Base-by-base conservation (phyloP, 495 filamentous ascomycete species). In the Neurospora sp. region DNA sequence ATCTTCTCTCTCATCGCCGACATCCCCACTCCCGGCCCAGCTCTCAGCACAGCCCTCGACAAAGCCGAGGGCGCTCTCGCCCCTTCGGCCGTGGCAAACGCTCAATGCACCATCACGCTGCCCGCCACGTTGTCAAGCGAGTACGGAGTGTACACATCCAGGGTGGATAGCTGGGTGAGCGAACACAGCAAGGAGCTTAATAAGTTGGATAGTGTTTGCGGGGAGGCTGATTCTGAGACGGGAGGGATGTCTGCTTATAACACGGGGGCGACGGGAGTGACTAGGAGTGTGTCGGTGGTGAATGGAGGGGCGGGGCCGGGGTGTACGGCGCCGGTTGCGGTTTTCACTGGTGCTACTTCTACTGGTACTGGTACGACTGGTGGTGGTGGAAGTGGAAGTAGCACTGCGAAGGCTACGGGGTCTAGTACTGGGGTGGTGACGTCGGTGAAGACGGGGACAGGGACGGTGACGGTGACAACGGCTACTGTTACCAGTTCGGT, bases 1-100 rank as follows among this genome's bases (percentile, higher is more conserved):
- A 72, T 82, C 22, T 20, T 65, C 27, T 73, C 74, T 41, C 38
- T 74, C 39, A 22, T 61, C 39, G 38, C 35, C 16, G 45, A 72
- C 16, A 20, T 75, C 40, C 79, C 79, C 44, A 79, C 75, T 0
- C 71, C 74, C n/a, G 71, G 75, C 18, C 44, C 77, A 1, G 74
- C 31, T 14, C 1, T 61, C 53, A 3, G 27, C 27, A 31, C 53
- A 16, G 53, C 53, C 22, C 3, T 38, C 14, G 9, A 20, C 38
- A 72, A 53, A 27, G 45, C 41, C 72, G 12, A 31, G 6, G 10
- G 9, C 27, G 12, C 53, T 0, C 27, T 61, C 14, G 22, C 27
- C 12, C 53, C 53, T 35, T 61, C 53, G 9, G 41, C 12, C 2
- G 27, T 61, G 53, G 53, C 53, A 8, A 27, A 2, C 1, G 7